Evolutionary conservation across 2,329 filamentous ascomycete genomes (phyloP).

Genomic region (Diaporthe sp.): DNA sequence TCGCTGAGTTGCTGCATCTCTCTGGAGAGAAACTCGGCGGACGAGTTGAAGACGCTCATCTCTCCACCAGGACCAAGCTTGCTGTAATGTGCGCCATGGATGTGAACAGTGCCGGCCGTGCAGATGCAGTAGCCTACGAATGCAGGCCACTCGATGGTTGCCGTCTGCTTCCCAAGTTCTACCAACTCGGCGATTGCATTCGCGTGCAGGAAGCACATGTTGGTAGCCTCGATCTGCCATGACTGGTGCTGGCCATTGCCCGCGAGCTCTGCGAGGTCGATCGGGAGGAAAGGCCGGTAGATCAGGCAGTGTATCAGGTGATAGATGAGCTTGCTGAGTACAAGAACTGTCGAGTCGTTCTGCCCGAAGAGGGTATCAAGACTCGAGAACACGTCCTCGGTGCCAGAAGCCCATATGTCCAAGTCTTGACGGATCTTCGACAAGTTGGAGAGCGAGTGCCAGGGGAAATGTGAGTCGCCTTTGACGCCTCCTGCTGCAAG

Average conservation of each 20-base stretch:
- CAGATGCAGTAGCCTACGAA: conserved; percentile 90
- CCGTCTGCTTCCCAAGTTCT: conserved; percentile 79
- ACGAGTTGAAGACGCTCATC: conserved; percentile 71
- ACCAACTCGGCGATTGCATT: conserved; percentile 88
- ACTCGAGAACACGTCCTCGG: conserved; percentile 81
- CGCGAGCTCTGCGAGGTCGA: conserved; percentile 83
- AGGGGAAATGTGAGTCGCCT: conserved; percentile 90
- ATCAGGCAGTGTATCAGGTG: conserved; percentile 89
- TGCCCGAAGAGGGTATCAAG: conserved; percentile 81
- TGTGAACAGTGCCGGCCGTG: conserved; percentile 87
- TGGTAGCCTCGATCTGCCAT: conserved; percentile 92
- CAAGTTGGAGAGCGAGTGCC: conserved; percentile 86
- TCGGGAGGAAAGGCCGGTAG: conserved; percentile 87
- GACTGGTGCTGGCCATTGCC: conserved; percentile 87
- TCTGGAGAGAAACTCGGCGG: conserved; percentile 76
- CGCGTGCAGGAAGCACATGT: conserved; percentile 86
- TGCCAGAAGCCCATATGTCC: conserved; percentile 86
- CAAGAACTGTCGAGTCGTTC: conserved; percentile 79
- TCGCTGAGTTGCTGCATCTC: conserved; percentile 85
- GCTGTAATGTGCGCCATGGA: conserved; percentile 85
- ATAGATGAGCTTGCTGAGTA: conserved; percentile 87
- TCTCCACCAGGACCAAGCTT: conserved; percentile 56
- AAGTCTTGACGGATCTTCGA: conserved; percentile 88
- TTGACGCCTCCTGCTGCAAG: conserved; percentile 87
- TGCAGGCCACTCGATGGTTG: conserved; percentile 84